phyloP scores from a whole-genome alignment of 495 filamentous ascomycete genomes.

The Jackrogersella minutella region DNA sequence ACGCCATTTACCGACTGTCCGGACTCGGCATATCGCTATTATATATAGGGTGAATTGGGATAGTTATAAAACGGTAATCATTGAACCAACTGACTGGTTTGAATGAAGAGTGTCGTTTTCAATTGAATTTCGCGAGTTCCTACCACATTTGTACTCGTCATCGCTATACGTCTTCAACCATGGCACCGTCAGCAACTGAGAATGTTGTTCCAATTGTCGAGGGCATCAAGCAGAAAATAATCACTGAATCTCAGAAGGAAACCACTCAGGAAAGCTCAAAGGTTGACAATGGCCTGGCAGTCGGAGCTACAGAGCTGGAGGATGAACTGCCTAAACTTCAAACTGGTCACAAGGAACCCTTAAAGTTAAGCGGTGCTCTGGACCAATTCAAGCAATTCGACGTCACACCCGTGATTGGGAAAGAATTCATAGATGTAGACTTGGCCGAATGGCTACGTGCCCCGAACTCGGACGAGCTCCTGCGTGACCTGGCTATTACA shows the following conservation, averaged over 20 bases:
- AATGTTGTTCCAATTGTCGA: conserved; percentile 35
- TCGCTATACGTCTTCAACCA: conserved; percentile 15
- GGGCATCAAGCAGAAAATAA: conserved; percentile 39
- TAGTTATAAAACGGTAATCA: conserved; percentile 2
- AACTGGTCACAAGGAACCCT: conserved; percentile 47
- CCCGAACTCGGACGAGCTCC: conserved; percentile 70
- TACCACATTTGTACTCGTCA: background rate
- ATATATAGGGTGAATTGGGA: background rate
- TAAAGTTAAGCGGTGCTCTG: conserved; percentile 60
- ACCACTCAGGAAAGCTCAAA: conserved; percentile 3
- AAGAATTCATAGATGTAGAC: conserved; percentile 67
- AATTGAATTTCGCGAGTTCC: background rate
- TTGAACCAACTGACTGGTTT: background rate
- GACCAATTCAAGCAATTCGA: conserved; percentile 68
- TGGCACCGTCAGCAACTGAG: conserved; percentile 43
- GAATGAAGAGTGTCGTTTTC: background rate
- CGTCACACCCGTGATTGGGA: conserved; percentile 72
- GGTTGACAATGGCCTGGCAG: conserved; percentile 13
- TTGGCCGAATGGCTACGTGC: conserved; percentile 67
- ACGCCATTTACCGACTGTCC: conserved; percentile 24
- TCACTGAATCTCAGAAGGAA: conserved; percentile 12
- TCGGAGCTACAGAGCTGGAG: conserved; percentile 23
- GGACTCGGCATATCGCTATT: conserved; percentile 24
- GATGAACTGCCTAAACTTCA: conserved; percentile 34
- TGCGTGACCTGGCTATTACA: conserved; percentile 72